These are phyloP conservation scores for Nidula microcarpa DNA, from an alignment of 768 basidiomycete genomes.

Conservation along the genomic window DNA sequence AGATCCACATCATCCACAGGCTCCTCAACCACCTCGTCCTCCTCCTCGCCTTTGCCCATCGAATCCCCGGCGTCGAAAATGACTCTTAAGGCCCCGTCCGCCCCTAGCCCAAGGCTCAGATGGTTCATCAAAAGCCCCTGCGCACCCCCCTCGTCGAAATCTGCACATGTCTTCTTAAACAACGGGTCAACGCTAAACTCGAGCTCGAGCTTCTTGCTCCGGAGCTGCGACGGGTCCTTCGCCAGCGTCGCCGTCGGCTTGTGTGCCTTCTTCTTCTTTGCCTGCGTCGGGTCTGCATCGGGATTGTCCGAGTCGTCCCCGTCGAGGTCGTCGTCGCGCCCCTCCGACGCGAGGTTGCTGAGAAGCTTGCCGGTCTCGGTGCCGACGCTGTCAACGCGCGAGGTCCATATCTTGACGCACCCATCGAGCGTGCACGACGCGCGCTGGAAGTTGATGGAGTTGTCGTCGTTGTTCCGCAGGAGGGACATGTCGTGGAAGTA, in stretches of 20 bases:
- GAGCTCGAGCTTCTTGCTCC: constrained; percentile 90
- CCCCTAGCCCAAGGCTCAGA: constrained; percentile 70
- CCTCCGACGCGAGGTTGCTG: constrained; percentile 74
- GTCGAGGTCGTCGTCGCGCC: constrained; percentile 50
- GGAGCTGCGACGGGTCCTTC: constrained; percentile 75
- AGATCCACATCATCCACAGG: constrained; percentile 68
- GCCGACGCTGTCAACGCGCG: constrained; percentile 93
- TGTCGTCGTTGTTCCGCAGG: constrained; percentile 87
- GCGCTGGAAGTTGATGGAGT: constrained; percentile 98
- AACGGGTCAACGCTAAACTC: constrained; percentile 96
- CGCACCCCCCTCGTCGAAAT: constrained; percentile 98
- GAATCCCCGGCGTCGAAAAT: constrained; percentile 97
- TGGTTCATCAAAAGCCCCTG: constrained; percentile 97
- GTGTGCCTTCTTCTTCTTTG: constrained; percentile 62
- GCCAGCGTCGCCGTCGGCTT: constrained; percentile 85
- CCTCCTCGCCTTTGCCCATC: constrained; percentile 76
- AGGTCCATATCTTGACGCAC: constrained; percentile 99
- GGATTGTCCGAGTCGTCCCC: constrained; percentile 68
- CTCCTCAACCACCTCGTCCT: constrained; percentile 72
- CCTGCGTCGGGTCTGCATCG: constrained; percentile 59
- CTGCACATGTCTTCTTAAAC: constrained; percentile 96
- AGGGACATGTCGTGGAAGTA: constrained; percentile 99
- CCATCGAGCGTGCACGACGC: constrained; percentile 97
- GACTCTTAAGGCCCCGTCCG: constrained; percentile 80
- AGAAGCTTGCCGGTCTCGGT: constrained; percentile 95